These are phyloP conservation scores for Brassica juncea DNA, from an alignment of 345 rosid genomes.

Conservation along the genomic window DNA sequence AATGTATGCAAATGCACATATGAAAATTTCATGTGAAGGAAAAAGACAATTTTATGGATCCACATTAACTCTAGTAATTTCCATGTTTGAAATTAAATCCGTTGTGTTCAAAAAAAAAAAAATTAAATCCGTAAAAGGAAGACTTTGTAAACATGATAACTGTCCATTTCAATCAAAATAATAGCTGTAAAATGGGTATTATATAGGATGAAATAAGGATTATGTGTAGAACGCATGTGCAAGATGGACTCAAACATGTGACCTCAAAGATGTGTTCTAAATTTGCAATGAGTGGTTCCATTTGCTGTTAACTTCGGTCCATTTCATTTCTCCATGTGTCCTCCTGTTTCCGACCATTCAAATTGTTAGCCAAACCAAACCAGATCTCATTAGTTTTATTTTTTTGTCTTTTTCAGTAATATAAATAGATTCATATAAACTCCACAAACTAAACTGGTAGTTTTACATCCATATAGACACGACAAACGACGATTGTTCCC, in stretches of 20 bases:
- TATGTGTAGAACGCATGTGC: constrained; percentile 8
- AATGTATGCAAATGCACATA: not conserved
- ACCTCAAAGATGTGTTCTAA: constrained; percentile 14
- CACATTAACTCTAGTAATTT: not conserved
- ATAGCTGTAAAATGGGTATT: constrained; percentile 4
- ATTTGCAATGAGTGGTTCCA: constrained; percentile 30
- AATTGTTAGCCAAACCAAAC: not conserved
- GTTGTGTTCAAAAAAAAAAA: too few relatives aligned
- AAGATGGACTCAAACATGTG: constrained; percentile 26
- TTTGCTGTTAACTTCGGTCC: constrained; percentile 27
- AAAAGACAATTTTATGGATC: not conserved
- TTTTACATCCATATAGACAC: too few relatives aligned
- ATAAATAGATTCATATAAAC: too few relatives aligned
- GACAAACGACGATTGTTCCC: too few relatives aligned
- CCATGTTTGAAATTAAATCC: not conserved
- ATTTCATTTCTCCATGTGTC: constrained; percentile 27
- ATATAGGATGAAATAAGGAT: not conserved
- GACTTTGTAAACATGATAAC: not conserved
- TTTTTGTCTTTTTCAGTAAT: too few relatives aligned
- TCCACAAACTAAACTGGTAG: too few relatives aligned
- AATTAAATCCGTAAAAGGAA: not conserved
- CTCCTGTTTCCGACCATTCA: constrained; percentile 13
- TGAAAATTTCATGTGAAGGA: not conserved
- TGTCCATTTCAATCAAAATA: constrained; percentile 13
- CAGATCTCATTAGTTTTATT: not conserved